Evolutionary conservation across 768 basidiomycete genomes (phyloP).

Genomic region (Trichaptum fuscoviolaceum): DNA sequence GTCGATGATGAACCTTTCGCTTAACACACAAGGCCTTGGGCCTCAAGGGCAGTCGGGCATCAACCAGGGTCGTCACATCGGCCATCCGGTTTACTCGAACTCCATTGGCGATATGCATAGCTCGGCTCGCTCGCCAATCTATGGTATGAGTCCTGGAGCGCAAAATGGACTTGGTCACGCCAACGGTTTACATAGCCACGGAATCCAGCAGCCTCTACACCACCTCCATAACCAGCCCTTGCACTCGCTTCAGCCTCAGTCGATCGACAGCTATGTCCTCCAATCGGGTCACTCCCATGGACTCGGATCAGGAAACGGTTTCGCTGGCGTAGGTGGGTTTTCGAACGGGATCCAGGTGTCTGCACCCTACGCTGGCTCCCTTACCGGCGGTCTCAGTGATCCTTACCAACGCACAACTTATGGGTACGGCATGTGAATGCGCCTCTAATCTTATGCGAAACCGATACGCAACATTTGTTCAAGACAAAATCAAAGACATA

Average conservation of each 20-base stretch:
- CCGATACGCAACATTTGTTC: background rate
- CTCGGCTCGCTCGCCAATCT: constrained; percentile 9
- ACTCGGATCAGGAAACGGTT: constrained; percentile 40
- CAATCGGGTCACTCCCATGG: constrained; percentile 66
- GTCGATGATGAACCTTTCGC: constrained; percentile 51
- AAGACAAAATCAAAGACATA: background rate
- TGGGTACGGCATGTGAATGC: constrained; percentile 72
- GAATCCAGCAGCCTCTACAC: constrained; percentile 31
- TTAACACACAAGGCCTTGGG: constrained; percentile 53
- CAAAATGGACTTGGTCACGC: constrained; percentile 60
- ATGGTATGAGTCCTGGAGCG: constrained; percentile 25
- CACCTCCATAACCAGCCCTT: constrained; percentile 54
- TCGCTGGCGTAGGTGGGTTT: constrained; percentile 50
- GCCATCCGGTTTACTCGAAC: constrained; percentile 23
- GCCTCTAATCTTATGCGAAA: constrained; percentile 2
- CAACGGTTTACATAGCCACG: constrained; percentile 24
- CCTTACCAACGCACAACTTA: constrained; percentile 72
- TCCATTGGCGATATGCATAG: constrained; percentile 60
- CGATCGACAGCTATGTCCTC: constrained; percentile 78
- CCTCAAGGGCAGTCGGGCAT: constrained; percentile 38
- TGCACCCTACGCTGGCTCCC: constrained; percentile 15
- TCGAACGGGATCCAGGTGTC: constrained; percentile 51
- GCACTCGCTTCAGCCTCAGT: constrained; percentile 60
- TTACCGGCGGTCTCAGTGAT: constrained; percentile 54
- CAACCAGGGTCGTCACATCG: constrained; percentile 27